Evolutionary conservation across 2,329 filamentous ascomycete genomes (phyloP).

Genomic region (Sporothrix brunneoviolacea): DNA sequence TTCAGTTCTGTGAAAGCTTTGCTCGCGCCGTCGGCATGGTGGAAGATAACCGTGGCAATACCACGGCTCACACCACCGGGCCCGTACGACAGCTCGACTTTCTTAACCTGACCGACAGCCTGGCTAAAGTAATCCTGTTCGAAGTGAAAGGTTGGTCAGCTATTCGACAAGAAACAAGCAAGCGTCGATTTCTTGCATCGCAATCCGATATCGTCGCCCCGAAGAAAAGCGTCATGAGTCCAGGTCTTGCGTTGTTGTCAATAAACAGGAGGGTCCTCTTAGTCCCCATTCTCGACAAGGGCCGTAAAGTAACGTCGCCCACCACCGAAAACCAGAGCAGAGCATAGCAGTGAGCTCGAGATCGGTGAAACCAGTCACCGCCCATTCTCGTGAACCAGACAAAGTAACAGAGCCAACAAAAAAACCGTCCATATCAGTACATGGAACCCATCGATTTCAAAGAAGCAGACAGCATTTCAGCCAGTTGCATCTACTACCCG

Average conservation of each 20-base stretch:
- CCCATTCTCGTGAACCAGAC: background rate
- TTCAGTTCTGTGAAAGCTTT: slow-evolving; percentile 81
- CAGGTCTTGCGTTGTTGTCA: background rate
- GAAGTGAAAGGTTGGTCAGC: slow-evolving; percentile 60
- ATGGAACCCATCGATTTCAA: background rate
- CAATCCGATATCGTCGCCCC: slow-evolving; percentile 16
- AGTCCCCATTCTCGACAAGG: background rate
- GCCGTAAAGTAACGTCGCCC: background rate
- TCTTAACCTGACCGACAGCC: slow-evolving; percentile 84
- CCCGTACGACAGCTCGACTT: slow-evolving; percentile 85
- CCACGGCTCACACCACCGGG: slow-evolving; percentile 87
- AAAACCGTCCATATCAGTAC: background rate
- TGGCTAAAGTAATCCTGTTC: slow-evolving; percentile 92
- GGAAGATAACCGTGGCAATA: slow-evolving; percentile 83
- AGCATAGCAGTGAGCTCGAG: slow-evolving; percentile 31
- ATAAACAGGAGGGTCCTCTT: slow-evolving; percentile 1
- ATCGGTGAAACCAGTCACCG: background rate
- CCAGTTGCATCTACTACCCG: background rate
- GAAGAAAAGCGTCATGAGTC: background rate
- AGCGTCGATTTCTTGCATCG: slow-evolving; percentile 27
- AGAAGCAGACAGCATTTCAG: background rate
- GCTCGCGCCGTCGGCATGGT: slow-evolving; percentile 70
- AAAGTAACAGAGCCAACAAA: background rate
- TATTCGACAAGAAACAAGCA: slow-evolving; percentile 43
- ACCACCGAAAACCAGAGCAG: slow-evolving; percentile 22